These are phyloP conservation scores for Micractinium conductrix DNA, from an alignment of 139 green algal genomes.

Conservation along the genomic window DNA sequence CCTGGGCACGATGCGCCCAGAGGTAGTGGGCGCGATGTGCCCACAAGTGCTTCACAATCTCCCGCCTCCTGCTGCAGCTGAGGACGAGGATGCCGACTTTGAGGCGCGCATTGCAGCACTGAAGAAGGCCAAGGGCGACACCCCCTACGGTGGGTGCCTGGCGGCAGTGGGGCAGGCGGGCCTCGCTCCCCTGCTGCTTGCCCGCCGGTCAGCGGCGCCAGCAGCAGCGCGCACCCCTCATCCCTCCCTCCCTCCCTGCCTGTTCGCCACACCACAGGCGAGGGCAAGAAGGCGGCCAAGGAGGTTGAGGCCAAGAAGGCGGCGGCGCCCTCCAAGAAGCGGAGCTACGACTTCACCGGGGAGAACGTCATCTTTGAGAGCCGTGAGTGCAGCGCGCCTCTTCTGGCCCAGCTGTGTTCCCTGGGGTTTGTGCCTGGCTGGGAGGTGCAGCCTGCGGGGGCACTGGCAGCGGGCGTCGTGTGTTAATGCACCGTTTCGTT, in stretches of 20 bases:
- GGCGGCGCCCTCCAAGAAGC: not conserved
- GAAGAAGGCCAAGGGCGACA: slow-evolving; percentile 71
- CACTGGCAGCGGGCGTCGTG: too few species aligned
- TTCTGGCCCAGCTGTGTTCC: too few species aligned
- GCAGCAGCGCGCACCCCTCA: not conserved
- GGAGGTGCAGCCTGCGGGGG: too few species aligned
- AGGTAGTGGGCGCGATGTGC: not conserved
- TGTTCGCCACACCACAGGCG: not conserved
- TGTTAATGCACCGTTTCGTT: too few species aligned
- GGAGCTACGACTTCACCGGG: slow-evolving; percentile 65
- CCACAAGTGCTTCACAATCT: too few species aligned
- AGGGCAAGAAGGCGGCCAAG: slow-evolving; percentile 35
- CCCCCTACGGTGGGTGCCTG: slow-evolving; percentile 52
- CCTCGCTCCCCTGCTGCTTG: not conserved
- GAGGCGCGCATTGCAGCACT: slow-evolving; percentile 78
- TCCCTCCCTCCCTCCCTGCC: not conserved
- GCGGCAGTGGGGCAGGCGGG: not conserved
- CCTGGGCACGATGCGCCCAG: not conserved
- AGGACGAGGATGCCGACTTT: slow-evolving; percentile 66
- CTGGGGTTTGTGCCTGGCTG: too few species aligned
- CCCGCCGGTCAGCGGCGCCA: not conserved
- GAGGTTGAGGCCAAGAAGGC: not conserved
- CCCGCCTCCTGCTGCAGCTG: too few species aligned
- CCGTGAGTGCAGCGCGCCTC: not conserved
- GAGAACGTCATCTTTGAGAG: slow-evolving; percentile 76